Evolutionary conservation across 2,329 filamentous ascomycete species (phyloP), one percentile per base, ranked within the genome.

Genomic region (Neonectria sp.): DNA sequence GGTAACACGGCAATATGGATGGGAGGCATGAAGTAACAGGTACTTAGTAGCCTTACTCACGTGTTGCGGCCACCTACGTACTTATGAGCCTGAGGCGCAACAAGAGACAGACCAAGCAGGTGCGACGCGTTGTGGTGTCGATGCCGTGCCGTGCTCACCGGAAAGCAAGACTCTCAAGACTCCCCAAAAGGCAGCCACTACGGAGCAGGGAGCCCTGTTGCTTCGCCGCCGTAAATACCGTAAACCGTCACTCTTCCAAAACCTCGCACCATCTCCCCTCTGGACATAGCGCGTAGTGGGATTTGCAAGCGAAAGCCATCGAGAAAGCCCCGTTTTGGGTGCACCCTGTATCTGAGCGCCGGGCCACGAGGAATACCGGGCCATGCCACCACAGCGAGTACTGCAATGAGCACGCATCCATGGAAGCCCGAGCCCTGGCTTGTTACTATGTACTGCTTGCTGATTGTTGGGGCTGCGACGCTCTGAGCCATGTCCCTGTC

Each of bases 351-450:
- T 55, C 65, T 35, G 65, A 55, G 61, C 29, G 37, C 51, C 51
- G 56, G 69, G 62, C 71, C 71, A 73, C 71, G 71, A 72, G 71
- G 68, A 61, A 65, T 60, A 51, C 60, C 57, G 57, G 65, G 69
- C 67, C 65, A 60, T 43, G 53, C 49, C 49, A 35, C 51, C 51
- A 24, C 15, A 21, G 31, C n/a, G n/a, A 35, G n/a, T 24, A 45
- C n/a, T 45, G 37, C 15, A 40, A 40, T 40, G 37, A 40, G 37
- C 40, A 45, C 7, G 37, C 37, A 45, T 24, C 40, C 40, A 21
- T 45, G 40, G 40, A 43, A 43, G n/a, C 40, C 17, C 40, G 11
- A 9, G n/a, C 40, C 17, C 40, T 21, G n/a, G 40, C 15, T 40
- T 17, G 9, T 40, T 17, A 7, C 31, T 12, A 37, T 13, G 3